Evolutionary conservation across 768 basidiomycete genomes (phyloP).

Genomic region (Lactarius hatsudake): DNA sequence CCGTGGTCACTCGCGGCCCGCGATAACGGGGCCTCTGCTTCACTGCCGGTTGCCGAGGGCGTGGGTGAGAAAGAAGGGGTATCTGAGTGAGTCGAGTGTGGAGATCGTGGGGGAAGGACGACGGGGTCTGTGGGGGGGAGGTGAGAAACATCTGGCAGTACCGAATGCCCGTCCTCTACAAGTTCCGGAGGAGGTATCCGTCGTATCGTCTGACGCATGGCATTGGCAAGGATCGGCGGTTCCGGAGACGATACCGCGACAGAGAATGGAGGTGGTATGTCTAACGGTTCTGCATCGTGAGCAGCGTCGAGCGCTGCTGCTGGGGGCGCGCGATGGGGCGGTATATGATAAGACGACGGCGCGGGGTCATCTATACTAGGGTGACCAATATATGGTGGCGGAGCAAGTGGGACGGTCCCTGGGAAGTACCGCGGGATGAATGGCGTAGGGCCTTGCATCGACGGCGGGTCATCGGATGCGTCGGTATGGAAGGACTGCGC

Average conservation of each 20-base stretch:
- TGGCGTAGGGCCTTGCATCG: slow-evolving; percentile 45
- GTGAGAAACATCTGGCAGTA: background rate
- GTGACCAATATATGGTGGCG: slow-evolving; percentile 42
- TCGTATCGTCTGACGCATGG: slow-evolving; percentile 7
- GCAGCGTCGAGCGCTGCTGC: slow-evolving; percentile 17
- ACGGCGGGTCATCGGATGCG: slow-evolving; percentile 32
- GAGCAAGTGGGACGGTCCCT: slow-evolving; percentile 42
- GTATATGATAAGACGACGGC: slow-evolving; percentile 28
- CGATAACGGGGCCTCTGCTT: background rate
- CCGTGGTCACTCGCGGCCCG: background rate
- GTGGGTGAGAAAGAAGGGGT: background rate
- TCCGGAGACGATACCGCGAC: slow-evolving; percentile 32
- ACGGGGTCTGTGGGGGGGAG: background rate
- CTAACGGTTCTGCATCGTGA: slow-evolving; percentile 27
- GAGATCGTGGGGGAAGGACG: background rate
- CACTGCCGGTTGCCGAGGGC: background rate
- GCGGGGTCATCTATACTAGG: slow-evolving; percentile 8
- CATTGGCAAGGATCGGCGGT: slow-evolving; percentile 30
- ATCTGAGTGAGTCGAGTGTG: background rate
- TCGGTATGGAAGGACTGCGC: slow-evolving; percentile 33
- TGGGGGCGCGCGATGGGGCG: slow-evolving; percentile 18
- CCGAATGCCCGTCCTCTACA: background rate
- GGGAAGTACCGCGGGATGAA: slow-evolving; percentile 61
- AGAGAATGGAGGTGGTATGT: slow-evolving; percentile 31
- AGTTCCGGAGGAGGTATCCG: background rate